Evolutionary conservation across 108 stramenopile species (phyloP).

Genomic region (Skeletonema tropicum): DNA sequence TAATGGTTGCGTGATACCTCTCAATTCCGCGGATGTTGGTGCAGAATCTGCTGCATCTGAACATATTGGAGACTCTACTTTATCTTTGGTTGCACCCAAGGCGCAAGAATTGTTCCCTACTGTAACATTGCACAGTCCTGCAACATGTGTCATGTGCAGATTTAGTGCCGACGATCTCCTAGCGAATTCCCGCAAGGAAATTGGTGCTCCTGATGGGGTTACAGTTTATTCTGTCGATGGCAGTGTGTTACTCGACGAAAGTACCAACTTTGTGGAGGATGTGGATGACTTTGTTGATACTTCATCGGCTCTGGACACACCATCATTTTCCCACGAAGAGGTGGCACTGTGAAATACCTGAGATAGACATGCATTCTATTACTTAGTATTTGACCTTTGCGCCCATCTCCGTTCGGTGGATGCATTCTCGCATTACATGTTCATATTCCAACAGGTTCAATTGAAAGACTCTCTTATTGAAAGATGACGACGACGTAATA

Average conservation of each 20-base stretch:
- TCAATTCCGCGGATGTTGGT: slow-evolving; percentile 5
- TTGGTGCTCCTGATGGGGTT: slow-evolving; percentile 84
- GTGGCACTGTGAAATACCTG: not conserved
- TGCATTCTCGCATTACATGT: too few relatives aligned
- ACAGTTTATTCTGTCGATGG: slow-evolving; percentile 92
- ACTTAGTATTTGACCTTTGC: too few relatives aligned
- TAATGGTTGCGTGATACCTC: slow-evolving; percentile 64
- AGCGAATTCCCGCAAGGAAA: slow-evolving; percentile 61
- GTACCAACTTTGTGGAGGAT: not conserved
- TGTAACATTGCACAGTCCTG: slow-evolving; percentile 87
- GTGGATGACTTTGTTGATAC: slow-evolving; percentile 28
- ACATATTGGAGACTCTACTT: slow-evolving; percentile 21
- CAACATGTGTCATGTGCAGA: slow-evolving; percentile 87
- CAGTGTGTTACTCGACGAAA: slow-evolving; percentile 77
- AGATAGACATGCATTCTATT: too few relatives aligned
- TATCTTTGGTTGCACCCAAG: slow-evolving; percentile 80
- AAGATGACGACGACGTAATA: too few relatives aligned
- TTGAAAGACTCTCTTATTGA: too few relatives aligned
- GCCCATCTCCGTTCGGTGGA: too few relatives aligned
- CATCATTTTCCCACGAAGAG: not conserved
- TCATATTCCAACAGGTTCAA: too few relatives aligned
- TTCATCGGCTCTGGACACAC: not conserved
- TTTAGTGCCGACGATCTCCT: slow-evolving; percentile 90
- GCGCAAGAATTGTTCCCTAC: slow-evolving; percentile 94
- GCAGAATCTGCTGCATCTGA: slow-evolving; percentile 20